Conservation (phyloP, 2,329 filamentous ascomycete species). For the Colletotrichum somersetense region DNA sequence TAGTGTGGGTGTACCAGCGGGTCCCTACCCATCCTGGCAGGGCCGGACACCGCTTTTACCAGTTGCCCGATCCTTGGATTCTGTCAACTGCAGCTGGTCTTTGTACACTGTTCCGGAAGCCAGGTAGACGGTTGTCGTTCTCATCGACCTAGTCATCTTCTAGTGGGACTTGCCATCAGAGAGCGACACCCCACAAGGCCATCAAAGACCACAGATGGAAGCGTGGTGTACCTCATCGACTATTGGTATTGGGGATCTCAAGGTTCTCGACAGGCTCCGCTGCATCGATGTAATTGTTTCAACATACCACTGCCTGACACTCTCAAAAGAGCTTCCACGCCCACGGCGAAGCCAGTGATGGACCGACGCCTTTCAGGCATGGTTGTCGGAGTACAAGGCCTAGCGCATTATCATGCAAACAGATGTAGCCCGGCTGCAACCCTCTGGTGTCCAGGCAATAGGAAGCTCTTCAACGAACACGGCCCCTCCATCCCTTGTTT, state of each 20-base stretch:
- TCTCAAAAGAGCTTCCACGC: conserved; percentile 18
- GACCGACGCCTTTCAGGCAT: conserved; percentile 24
- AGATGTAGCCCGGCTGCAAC: conserved; percentile 16
- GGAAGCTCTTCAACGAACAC: conserved; percentile 37
- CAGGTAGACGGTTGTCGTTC: conserved; percentile 38
- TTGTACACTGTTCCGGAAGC: conserved; percentile 31
- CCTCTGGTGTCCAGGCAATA: conserved; percentile 32
- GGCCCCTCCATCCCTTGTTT: conserved; percentile 34
- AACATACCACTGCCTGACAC: neutral
- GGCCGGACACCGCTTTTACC: conserved; percentile 40
- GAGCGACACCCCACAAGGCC: conserved; percentile 23
- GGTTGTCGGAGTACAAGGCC: conserved; percentile 24
- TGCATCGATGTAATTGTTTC: neutral
- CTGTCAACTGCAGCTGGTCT: conserved; percentile 19
- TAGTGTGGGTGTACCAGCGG: conserved; percentile 38
- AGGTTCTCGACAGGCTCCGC: neutral
- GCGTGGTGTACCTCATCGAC: neutral
- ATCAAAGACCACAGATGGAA: neutral
- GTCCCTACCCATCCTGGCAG: conserved; percentile 32
- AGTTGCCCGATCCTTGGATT: conserved; percentile 38
- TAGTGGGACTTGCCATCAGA: conserved; percentile 29
- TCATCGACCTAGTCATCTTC: conserved; percentile 24
- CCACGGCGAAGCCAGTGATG: conserved; percentile 15
- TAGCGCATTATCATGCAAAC: neutral
- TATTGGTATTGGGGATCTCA: neutral